Conservation (phyloP, 768 basidiomycete species). For the Leccinum variicolor region DNA sequence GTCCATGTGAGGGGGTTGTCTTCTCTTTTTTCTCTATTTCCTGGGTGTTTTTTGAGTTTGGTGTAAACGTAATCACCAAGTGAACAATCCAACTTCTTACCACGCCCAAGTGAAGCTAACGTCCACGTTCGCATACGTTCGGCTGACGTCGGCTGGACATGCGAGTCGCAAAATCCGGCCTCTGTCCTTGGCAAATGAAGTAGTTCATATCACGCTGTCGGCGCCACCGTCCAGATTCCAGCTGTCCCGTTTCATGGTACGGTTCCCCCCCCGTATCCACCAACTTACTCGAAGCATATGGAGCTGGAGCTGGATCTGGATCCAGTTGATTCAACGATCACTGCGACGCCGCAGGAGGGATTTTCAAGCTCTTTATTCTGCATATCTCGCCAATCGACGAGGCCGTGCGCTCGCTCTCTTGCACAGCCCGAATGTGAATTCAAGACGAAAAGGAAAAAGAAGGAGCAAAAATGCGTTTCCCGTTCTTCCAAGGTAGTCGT, state of each 20-base stretch:
- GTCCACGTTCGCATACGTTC: background rate
- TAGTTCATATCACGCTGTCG: background rate
- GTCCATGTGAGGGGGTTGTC: constrained; percentile 5
- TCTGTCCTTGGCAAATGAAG: background rate
- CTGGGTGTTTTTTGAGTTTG: constrained; percentile 5
- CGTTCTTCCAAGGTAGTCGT: background rate
- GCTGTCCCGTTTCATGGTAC: background rate
- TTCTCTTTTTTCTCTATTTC: constrained; percentile 3
- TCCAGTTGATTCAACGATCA: constrained; percentile 9
- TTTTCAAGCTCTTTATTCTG: background rate
- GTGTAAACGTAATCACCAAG: background rate
- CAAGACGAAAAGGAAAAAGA: background rate
- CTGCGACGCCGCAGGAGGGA: constrained; percentile 1
- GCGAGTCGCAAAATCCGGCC: background rate
- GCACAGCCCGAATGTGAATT: background rate
- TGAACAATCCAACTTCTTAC: background rate
- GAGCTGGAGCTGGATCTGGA: too few relatives aligned
- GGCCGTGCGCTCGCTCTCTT: background rate
- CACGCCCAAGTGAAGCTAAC: background rate
- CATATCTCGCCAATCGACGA: constrained; percentile 7
- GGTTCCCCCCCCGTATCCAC: background rate
- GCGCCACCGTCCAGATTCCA: background rate
- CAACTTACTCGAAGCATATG: background rate
- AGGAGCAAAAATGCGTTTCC: background rate
- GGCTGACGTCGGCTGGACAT: background rate